Evolutionary conservation across 805 yeast genomes (phyloP).

Genomic region (Candida multigemmis): DNA sequence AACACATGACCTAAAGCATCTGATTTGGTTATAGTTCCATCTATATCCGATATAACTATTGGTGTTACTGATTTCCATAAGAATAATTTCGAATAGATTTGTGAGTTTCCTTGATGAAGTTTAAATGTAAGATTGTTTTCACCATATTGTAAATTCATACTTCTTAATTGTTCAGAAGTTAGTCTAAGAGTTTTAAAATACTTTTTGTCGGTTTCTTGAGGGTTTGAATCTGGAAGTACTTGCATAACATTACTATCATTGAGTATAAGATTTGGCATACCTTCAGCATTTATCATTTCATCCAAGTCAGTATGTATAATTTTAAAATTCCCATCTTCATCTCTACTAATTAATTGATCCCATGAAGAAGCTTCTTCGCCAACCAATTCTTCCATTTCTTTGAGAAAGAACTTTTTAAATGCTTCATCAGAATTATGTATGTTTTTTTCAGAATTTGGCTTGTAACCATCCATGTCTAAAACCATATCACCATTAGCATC

Average conservation of each 20-base stretch:
- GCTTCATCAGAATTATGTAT: conserved; percentile 69
- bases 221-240: conserved; percentile 8
- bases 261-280: conserved; percentile 2
- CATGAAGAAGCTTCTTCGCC: conserved; percentile 14
- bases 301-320: conserved; percentile 38
- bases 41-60: conserved; percentile 93
- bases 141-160: conserved; percentile 68
- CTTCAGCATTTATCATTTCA: conserved; percentile 32
- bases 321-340: conserved; percentile 59
- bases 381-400: conserved; percentile 45
- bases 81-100: conserved; percentile 62
- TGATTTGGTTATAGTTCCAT: conserved; percentile 95
- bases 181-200: conserved; percentile 84
- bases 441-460: conserved; percentile 67
- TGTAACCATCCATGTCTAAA: conserved; percentile 93
- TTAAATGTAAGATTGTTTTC: conserved; percentile 70
- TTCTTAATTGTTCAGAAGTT: conserved; percentile 80
- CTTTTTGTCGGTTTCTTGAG: conserved; percentile 13
- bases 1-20: conserved; percentile 96
- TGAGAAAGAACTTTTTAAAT: conserved; percentile 62
- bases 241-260: conserved; percentile 10
- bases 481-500: conserved; percentile 86
- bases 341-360: conserved; percentile 38
- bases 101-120: conserved; percentile 76
- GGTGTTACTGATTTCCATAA: conserved; percentile 82